phyloP scores from a whole-genome alignment of 1,139 yeast species.

The Candida tetrigidarum region DNA sequence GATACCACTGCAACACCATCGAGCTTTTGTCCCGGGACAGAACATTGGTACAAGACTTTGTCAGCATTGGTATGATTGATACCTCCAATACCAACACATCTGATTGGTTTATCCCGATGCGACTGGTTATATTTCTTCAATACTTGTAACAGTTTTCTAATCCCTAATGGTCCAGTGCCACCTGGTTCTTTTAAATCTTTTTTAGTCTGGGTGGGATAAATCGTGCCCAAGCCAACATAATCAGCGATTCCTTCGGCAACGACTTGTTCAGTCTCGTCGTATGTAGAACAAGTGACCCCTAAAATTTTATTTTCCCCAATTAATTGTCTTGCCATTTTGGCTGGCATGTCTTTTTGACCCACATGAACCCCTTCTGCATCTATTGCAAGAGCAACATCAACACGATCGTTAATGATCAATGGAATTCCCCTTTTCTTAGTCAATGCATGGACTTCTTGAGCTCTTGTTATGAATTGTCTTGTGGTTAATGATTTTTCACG shows the following conservation, averaged over 20 bases:
- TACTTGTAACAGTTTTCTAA: conserved; percentile 55
- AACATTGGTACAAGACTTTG: conserved; percentile 55
- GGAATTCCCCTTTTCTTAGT: conserved; percentile 70
- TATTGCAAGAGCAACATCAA: conserved; percentile 88
- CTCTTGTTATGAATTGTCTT: conserved; percentile 65
- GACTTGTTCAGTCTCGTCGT: conserved; percentile 61
- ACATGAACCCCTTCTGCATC: conserved; percentile 95
- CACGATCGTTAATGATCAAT: conserved; percentile 82
- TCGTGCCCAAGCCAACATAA: conserved; percentile 87
- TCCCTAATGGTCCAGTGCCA: conserved; percentile 69
- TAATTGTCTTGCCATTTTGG: conserved; percentile 58
- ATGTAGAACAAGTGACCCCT: conserved; percentile 75
- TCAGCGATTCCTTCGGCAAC: conserved; percentile 63
- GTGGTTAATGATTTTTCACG: conserved; percentile 82
- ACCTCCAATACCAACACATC: conserved; percentile 88
- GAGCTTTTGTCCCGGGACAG: conserved; percentile 49
- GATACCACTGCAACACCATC: conserved; percentile 91
- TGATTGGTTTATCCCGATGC: conserved; percentile 31
- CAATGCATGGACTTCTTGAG: conserved; percentile 60
- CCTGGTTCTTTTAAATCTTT: conserved; percentile 46
- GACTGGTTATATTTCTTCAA: conserved; percentile 37
- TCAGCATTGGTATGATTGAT: conserved; percentile 67
- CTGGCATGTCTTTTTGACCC: conserved; percentile 91
- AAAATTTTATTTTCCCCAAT: conserved; percentile 77
- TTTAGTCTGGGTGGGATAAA: conserved; percentile 78